Evolutionary conservation across 2,329 filamentous ascomycete genomes (phyloP), one percentile per base, ranked within the genome.

Genomic region (Mycocentrospora acerina): DNA sequence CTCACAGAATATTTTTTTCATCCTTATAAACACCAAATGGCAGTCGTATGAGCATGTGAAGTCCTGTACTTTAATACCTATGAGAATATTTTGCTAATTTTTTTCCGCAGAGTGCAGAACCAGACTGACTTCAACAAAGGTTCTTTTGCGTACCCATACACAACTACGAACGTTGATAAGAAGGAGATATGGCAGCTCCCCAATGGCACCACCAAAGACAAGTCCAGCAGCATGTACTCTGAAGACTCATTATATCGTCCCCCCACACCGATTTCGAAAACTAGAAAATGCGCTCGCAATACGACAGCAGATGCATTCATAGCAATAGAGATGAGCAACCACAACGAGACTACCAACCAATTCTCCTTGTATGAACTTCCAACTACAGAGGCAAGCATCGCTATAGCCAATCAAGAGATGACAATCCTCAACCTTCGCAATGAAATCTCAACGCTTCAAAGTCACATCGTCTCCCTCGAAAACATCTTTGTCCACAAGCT

Each of bases 381-480:
- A 1, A 29, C 28, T 15, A 15, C 31, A 33, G 19, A 15, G 11
- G 15, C 34, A 11, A 30, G 15, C 9, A 26, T 19, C 26, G 25
- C 24, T 13, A 41, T 40, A 15, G 22, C 37, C 4, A 25, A 32
- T 22, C 47, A 49, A 32, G 30, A 33, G 3, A 38, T 35, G 25
- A 48, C 57, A 1, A 42, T 54, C n/a, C 29, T n/a, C 11, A 43
- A 43, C 9, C 41, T 59, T 4, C 42, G 52, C 27, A 24, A 15
- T 11, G 24, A 15, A 4, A 19, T 53, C 24, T 30, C 46, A 22
- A 16, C 36, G 14, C 40, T 55, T 1, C 46, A 43, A 29, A 40
- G 47, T 17, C 38, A 40, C 26, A n/a, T 37, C 31, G 25, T 28
- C 4, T 37, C 48, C 26, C 38, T 48, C 17, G 53, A 55, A 43